Percentiles rank a stretch among this genome's conserved stretches.
Evolutionary conservation across 176 grass and related monocot genomes (phyloP).

Genomic region (Raddia guianensis): DNA sequence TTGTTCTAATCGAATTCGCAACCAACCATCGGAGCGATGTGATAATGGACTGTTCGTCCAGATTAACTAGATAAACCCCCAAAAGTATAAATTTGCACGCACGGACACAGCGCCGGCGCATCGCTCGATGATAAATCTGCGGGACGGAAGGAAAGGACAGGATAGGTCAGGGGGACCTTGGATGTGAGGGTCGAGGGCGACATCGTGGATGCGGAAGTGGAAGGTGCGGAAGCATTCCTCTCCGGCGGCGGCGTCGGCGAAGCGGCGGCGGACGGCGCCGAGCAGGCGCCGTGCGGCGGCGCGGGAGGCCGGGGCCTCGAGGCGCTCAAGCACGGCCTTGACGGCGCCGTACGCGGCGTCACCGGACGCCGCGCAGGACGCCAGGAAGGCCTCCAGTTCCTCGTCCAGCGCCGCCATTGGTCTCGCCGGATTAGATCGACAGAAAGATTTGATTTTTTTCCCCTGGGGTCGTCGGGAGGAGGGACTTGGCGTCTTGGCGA

Average conservation of each 20-base stretch:
- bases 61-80: no score
- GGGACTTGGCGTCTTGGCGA: not conserved
- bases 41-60: not conserved
- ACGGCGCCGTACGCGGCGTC: slow-evolving; percentile 79
- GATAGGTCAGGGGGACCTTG: slow-evolving; percentile 45
- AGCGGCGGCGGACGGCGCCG: slow-evolving; percentile 66
- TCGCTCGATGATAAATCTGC: not conserved
- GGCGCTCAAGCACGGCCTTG: slow-evolving; percentile 75
- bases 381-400: slow-evolving; percentile 70
- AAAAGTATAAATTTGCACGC: not conserved
- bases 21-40: not conserved
- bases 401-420: slow-evolving; percentile 23
- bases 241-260: slow-evolving; percentile 45
- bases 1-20: not conserved
- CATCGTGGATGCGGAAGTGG: slow-evolving; percentile 94
- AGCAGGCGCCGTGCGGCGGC: slow-evolving; percentile 76
- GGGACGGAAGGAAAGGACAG: not conserved
- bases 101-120: not conserved
- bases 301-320: slow-evolving; percentile 57
- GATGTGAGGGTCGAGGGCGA: slow-evolving; percentile 58
- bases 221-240: slow-evolving; percentile 75
- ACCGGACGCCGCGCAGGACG: slow-evolving; percentile 69
- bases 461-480: not conserved
- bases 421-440: not conserved
- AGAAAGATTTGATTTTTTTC: no score